These are phyloP conservation scores for Neohortaea acidophila DNA, from an alignment of 495 filamentous ascomycete species.

Conservation along the genomic window DNA sequence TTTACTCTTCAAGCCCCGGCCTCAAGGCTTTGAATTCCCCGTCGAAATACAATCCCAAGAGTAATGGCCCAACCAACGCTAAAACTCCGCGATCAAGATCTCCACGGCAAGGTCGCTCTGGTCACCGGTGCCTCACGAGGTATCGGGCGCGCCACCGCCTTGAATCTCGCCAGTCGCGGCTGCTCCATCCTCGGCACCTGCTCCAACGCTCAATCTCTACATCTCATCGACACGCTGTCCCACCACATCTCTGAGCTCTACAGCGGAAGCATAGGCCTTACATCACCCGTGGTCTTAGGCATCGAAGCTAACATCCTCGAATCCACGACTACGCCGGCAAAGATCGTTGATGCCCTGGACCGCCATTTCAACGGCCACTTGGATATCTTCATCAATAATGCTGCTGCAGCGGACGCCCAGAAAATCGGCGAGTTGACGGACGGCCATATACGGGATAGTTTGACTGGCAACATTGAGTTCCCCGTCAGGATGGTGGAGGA, in stretches of 20 bases:
- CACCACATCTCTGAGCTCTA: constrained; percentile 17
- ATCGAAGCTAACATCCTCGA: constrained; percentile 18
- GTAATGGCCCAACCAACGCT: too few species aligned
- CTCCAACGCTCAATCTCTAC: constrained; percentile 17
- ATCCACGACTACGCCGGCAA: not conserved
- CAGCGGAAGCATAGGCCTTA: not conserved
- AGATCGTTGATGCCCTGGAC: constrained; percentile 4
- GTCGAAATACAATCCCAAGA: too few species aligned
- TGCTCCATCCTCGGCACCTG: constrained; percentile 19
- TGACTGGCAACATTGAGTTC: constrained; percentile 16
- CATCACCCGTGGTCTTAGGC: constrained; percentile 12
- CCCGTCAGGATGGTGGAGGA: constrained; percentile 16
- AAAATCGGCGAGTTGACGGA: constrained; percentile 10
- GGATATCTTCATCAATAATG: constrained; percentile 19
- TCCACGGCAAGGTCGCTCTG: constrained; percentile 18
- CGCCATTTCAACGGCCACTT: constrained; percentile 10
- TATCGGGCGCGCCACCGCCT: constrained; percentile 21
- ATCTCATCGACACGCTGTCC: constrained; percentile 18
- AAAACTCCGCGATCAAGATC: constrained; percentile 17
- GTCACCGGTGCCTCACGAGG: constrained; percentile 22
- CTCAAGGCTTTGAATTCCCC: too few species aligned
- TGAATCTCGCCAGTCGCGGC: constrained; percentile 17
- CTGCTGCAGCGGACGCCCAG: constrained; percentile 2
- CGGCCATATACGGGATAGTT: constrained; percentile 7
- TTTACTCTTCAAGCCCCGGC: too few species aligned